Conservation (phyloP, 148 eudicot species). For the Beta vulgaris region DNA sequence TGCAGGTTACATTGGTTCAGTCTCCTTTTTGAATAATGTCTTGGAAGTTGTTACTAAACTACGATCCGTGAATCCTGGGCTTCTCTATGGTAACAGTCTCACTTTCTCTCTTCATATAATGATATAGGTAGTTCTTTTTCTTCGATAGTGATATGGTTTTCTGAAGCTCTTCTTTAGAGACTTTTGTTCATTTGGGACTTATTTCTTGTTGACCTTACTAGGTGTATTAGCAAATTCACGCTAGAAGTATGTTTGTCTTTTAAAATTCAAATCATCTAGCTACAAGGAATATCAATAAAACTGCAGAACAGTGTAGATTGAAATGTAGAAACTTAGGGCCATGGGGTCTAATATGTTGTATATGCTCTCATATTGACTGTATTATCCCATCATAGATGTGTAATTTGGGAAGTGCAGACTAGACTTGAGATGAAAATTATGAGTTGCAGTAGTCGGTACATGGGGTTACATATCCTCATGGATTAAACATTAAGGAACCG, state of each 20-base stretch:
- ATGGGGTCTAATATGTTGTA: background rate
- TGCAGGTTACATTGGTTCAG: conserved; percentile 96
- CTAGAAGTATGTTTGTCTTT: background rate
- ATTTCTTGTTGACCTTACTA: background rate
- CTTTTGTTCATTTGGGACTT: background rate
- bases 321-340: too few species aligned
- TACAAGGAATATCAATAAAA: background rate
- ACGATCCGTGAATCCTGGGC: conserved; percentile 83
- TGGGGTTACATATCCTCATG: background rate
- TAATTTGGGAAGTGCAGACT: background rate
- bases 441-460: background rate
- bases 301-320: background rate
- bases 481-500: background rate
- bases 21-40: conserved; percentile 74
- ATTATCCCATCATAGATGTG: background rate
- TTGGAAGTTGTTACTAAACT: conserved; percentile 79
- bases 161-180: conserved; percentile 1
- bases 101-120: background rate
- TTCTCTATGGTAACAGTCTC: conserved; percentile 67
- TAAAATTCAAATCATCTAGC: background rate
- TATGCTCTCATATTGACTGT: background rate
- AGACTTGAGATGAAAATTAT: background rate
- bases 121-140: background rate
- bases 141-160: background rate
- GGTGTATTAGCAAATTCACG: background rate